Evolutionary conservation across 2,329 filamentous ascomycete species (phyloP).

Genomic region (Aaosphaeria pasadenensis): DNA sequence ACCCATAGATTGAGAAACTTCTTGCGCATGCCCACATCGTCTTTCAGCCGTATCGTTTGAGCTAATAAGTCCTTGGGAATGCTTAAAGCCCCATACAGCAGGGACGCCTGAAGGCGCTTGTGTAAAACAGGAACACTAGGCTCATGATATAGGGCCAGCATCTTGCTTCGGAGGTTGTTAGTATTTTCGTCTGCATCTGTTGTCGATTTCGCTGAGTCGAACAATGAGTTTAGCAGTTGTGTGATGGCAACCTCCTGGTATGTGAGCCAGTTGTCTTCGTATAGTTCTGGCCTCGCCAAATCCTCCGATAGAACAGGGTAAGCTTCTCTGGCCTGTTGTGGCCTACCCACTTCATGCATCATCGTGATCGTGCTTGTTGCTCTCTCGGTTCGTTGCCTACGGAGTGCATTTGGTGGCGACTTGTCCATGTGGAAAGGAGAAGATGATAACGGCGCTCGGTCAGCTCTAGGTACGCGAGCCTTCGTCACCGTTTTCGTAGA

Average conservation of each 20-base stretch:
- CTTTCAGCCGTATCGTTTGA: slow-evolving; percentile 46
- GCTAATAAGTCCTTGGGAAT: slow-evolving; percentile 52
- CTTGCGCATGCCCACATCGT: slow-evolving; percentile 58
- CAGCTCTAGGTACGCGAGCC: slow-evolving; percentile 17
- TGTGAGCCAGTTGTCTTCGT: slow-evolving; percentile 61
- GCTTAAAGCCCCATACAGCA: slow-evolving; percentile 57
- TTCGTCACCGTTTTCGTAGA: slow-evolving; percentile 21
- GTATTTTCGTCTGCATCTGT: slow-evolving; percentile 25
- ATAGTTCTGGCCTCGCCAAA: slow-evolving; percentile 55
- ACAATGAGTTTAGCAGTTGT: slow-evolving; percentile 58
- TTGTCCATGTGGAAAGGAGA: slow-evolving; percentile 35
- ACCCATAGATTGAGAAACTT: slow-evolving; percentile 58
- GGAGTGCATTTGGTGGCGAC: slow-evolving; percentile 34
- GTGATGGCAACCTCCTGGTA: slow-evolving; percentile 61
- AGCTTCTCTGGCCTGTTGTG: slow-evolving; percentile 26
- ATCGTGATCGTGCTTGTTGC: slow-evolving; percentile 29
- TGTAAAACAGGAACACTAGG: slow-evolving; percentile 50
- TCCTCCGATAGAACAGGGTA: slow-evolving; percentile 56
- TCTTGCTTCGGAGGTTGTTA: slow-evolving; percentile 42
- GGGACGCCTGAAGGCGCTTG: slow-evolving; percentile 57
- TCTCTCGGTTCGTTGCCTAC: slow-evolving; percentile 20
- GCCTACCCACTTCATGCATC: slow-evolving; percentile 30
- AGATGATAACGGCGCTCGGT: slow-evolving; percentile 19
- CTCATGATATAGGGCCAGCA: slow-evolving; percentile 55
- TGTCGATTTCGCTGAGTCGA: slow-evolving; percentile 37